Evolutionary conservation across 139 green algal species (phyloP), one percentile per base, ranked within the genome.

Genomic region (Diplosphaera chodatii): DNA sequence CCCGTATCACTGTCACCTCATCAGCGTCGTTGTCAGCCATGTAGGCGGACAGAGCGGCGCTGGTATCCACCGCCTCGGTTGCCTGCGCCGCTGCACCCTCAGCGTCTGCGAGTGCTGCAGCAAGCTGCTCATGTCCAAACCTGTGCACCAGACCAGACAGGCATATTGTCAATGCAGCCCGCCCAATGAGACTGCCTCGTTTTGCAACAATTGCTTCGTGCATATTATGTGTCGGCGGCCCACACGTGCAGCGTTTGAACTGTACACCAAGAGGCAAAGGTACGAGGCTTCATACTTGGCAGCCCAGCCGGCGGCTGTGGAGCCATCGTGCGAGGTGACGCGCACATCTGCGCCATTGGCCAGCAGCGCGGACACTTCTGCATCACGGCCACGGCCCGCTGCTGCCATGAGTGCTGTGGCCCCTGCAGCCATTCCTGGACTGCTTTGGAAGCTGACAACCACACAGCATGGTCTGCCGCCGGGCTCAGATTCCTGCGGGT

Each of bases 351-450:
- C 90, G 0, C 90, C 90, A 55, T 84, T 78, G 20, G 76, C 71
- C 56, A 96, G 76, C 65, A 96, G 78, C n/a, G 70, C 71, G 10
- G 41, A 37, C 23, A 90, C 80, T 15, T 87, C 82, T 27, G 84
- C 80, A 41, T 77, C 29, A 10, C 85, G 75, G 4, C 87, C 87
- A 34, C 91, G 89, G 33, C 86, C 89, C 6, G 88, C 88, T 1
- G 86, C 85, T 30, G 84, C 86, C 88, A 96, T 93, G 25, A 96
- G 74, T 0, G 88, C 74, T 3, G 90, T 95, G 6, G 87, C 84
- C 18, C 90, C 88, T 67, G 84, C 55, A 74, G n/a, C n/a, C n/a
- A n/a, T n/a, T n/a, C n/a, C n/a, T n/a, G n/a, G n/a, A n/a, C n/a
- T n/a, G n/a, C n/a, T n/a, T n/a, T n/a, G n/a, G n/a, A n/a, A n/a